Conservation (phyloP, 805 yeast species). For the Zygosaccharomyces gambellarensis region DNA sequence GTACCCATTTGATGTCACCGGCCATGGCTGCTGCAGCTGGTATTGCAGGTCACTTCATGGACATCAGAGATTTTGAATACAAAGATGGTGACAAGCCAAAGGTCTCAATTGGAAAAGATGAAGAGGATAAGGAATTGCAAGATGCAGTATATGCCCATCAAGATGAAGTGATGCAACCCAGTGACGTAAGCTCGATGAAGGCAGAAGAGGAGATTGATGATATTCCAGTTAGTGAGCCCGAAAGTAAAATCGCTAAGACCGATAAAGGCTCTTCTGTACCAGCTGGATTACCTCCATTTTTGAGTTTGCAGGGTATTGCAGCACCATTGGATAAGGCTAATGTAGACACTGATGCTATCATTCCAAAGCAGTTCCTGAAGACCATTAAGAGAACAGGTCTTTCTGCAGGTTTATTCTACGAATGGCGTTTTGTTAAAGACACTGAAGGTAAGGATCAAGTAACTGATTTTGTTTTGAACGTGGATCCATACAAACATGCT, state of each 20-base stretch:
- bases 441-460: slow-evolving; percentile 64
- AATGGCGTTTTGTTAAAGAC: slow-evolving; percentile 71
- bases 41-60: slow-evolving; percentile 82
- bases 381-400: slow-evolving; percentile 97
- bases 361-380: slow-evolving; percentile 96
- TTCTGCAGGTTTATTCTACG: slow-evolving; percentile 83
- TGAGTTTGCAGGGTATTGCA: slow-evolving; percentile 73
- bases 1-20: slow-evolving; percentile 98
- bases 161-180: slow-evolving; percentile 54
- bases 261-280: slow-evolving; percentile 33
- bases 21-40: slow-evolving; percentile 99
- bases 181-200: slow-evolving; percentile 46
- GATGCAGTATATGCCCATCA: slow-evolving; percentile 69
- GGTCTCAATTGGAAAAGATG: slow-evolving; percentile 41
- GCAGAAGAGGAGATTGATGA: slow-evolving; percentile 55
- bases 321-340: slow-evolving; percentile 95
- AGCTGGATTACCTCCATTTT: slow-evolving; percentile 69
- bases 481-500: slow-evolving; percentile 73
- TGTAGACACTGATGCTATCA: slow-evolving; percentile 97
- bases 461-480: slow-evolving; percentile 90
- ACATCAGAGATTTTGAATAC: slow-evolving; percentile 77
- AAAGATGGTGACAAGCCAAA: slow-evolving; percentile 56
- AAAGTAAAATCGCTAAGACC: slow-evolving; percentile 11
- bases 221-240: slow-evolving; percentile 48
- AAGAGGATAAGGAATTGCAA: slow-evolving; percentile 53